Percentiles rank a stretch among this genome's conserved stretches.
Evolutionary conservation across 192 early-diverging fungal species (phyloP).

Genomic region (Rhizophagus clarus): DNA sequence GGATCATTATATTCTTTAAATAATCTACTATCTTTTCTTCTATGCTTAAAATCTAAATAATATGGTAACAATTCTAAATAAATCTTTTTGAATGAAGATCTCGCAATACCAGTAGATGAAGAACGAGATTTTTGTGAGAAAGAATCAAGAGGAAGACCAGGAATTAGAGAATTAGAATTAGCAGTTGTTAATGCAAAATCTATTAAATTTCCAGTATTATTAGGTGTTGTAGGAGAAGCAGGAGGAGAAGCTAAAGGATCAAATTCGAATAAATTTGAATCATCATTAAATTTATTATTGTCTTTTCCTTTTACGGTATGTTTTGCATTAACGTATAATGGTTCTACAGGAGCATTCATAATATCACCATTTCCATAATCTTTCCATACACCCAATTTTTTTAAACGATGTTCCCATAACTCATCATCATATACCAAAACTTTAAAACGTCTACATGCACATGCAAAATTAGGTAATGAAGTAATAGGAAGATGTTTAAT

Average conservation of each 20-base stretch:
- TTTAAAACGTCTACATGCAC: constrained; percentile 72
- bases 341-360: neutral
- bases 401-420: constrained; percentile 71
- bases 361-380: constrained; percentile 37
- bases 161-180: constrained; percentile 45
- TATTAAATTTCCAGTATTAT: constrained; percentile 5
- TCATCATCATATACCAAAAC: constrained; percentile 78
- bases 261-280: neutral
- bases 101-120: constrained; percentile 50
- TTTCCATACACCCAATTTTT: constrained; percentile 50
- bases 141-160: constrained; percentile 50
- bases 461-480: constrained; percentile 53
- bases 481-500: constrained; percentile 50
- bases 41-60: constrained; percentile 67
- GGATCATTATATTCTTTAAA: constrained; percentile 71
- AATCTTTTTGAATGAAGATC: constrained; percentile 65
- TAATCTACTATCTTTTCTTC: constrained; percentile 67
- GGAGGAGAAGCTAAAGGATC: neutral
- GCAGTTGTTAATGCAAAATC: neutral
- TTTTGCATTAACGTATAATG: constrained; percentile 9
- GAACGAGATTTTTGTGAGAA: constrained; percentile 48
- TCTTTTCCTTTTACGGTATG: constrained; percentile 33
- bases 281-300: constrained; percentile 32
- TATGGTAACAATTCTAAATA: constrained; percentile 67
- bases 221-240: constrained; percentile 32